phyloP scores from a whole-genome alignment of 768 basidiomycete genomes.

The Pleurotus citrinopileatus region DNA sequence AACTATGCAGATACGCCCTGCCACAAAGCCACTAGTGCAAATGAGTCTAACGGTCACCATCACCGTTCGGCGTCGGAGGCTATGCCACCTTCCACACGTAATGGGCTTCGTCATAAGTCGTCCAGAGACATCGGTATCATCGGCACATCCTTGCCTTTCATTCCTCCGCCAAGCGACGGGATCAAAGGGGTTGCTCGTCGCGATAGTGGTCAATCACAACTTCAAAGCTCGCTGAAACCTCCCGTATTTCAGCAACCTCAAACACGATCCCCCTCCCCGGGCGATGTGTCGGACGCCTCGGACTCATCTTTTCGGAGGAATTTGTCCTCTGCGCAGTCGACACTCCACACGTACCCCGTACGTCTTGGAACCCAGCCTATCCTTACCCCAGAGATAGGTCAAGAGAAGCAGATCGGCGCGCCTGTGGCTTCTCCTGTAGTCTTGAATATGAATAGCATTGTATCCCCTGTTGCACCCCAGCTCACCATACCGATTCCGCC shows the following conservation, averaged over 20 bases:
- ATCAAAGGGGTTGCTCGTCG: constrained; percentile 2
- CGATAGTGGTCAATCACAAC: constrained; percentile 21
- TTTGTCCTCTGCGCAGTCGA: constrained; percentile 14
- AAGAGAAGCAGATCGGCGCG: constrained; percentile 53
- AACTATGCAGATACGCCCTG: constrained; percentile 17
- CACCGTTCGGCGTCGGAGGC: constrained; percentile 50
- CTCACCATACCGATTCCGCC: constrained; percentile 12
- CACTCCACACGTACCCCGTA: not conserved
- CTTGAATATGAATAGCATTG: constrained; percentile 33
- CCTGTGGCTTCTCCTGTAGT: constrained; percentile 66
- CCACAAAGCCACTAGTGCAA: not conserved
- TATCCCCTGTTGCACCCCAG: not conserved
- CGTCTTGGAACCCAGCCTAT: constrained; percentile 29
- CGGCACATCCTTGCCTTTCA: constrained; percentile 34
- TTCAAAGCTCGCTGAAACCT: constrained; percentile 25
- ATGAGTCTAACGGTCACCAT: constrained; percentile 27
- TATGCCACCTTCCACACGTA: constrained; percentile 24
- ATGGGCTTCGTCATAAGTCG: constrained; percentile 12
- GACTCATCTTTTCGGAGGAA: constrained; percentile 24
- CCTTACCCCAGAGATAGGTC: constrained; percentile 61
- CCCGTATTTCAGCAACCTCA: constrained; percentile 31
- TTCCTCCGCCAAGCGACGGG: constrained; percentile 8
- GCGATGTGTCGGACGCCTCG: constrained; percentile 17
- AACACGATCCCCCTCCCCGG: constrained; percentile 30
- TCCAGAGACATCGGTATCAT: constrained; percentile 47